Evolutionary conservation across 1,284 basidiomycete species (phyloP), one percentile per base, ranked within the genome.

Genomic region (Moesziomyces antarcticus): DNA sequence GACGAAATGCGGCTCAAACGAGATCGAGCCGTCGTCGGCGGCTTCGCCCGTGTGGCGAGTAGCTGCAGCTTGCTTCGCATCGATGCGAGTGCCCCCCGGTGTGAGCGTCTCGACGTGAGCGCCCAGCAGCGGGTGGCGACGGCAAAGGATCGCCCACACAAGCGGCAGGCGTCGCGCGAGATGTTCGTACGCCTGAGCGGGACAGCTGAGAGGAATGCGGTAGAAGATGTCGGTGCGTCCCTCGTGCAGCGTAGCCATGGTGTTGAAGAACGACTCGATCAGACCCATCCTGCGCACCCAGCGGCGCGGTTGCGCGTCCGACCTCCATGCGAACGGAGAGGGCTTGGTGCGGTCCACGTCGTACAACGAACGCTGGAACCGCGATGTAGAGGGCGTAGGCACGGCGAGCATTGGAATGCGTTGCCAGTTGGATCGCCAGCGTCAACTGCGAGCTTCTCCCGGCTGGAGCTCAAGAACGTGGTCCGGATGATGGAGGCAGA

Each of bases 1-100:
- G n/a, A 73, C 37, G 41, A 73, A 73, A 27, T 73, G 71, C 30
- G 71, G 71, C 53, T 73, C 71, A 20, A 62, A 73, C 37, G 71
- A 73, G 55, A 58, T 61, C 0, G 71, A 69, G 6, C 46, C 71
- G 44, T 73, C 71, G 5, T 57, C 35, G 5, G 64, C 54, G 42
- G 70, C 64, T 49, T 69, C 66, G 11, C 71, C 71, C 3, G 40
- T 33, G 21, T 66, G 61, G 16, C 71, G 61, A 47, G 24, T 54
- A 14, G 57, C 33, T 1, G 52, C 57, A 3, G 71, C 71, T 35
- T 66, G 53, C 20, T 60, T n/a, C n/a, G 57, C 47, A 20, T 63
- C 57, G 10, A 73, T 18, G 4, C 44, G 21, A 5, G 50, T 42
- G 16, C 67, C 55, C 22, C 66, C 62, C 7, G 66, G 62, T 10